Conservation (phyloP, 108 stramenopile species). For the Fragilariopsis cylindrus region DNA sequence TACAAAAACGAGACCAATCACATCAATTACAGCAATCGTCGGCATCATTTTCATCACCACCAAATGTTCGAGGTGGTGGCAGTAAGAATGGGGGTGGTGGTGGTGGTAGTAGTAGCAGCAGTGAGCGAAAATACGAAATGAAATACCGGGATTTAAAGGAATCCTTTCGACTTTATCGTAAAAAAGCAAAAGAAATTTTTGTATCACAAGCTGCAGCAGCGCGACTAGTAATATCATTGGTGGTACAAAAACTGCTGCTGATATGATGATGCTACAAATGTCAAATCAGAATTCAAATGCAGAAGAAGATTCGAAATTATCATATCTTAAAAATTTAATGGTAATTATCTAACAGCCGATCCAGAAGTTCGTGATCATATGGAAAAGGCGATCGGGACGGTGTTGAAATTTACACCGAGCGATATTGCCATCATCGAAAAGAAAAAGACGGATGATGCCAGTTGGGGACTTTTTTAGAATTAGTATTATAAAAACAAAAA, state of each 20-base stretch:
- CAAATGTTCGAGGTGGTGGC: neutral
- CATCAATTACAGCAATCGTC: constrained; percentile 11
- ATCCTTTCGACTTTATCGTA: constrained; percentile 85
- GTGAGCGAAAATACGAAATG: constrained; percentile 72
- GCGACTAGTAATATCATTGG: constrained; percentile 24
- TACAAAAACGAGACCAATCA: constrained; percentile 37
- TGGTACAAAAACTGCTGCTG: constrained; percentile 18
- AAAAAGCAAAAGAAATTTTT: constrained; percentile 92
- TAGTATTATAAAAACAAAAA: too few relatives aligned
- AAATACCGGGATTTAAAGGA: constrained; percentile 91
- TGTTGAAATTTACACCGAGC: constrained; percentile 75
- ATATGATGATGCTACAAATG: constrained; percentile 28
- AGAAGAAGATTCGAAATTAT: constrained; percentile 58
- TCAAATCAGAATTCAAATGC: constrained; percentile 28
- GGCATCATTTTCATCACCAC: constrained; percentile 24
- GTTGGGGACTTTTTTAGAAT: constrained; percentile 39
- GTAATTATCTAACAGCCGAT: constrained; percentile 85
- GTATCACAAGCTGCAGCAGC: constrained; percentile 57
- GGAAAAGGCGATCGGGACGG: constrained; percentile 88
- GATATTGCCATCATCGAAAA: constrained; percentile 75
- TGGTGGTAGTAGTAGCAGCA: neutral
- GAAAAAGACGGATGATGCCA: constrained; percentile 65
- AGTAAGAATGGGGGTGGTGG: constrained; percentile 34
- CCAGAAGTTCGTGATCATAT: constrained; percentile 72
- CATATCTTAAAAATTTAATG: constrained; percentile 83